Evolutionary conservation across 306 rosid species (phyloP), one percentile per base, ranked within the genome.

Genomic region (Gillenia trifoliata): DNA sequence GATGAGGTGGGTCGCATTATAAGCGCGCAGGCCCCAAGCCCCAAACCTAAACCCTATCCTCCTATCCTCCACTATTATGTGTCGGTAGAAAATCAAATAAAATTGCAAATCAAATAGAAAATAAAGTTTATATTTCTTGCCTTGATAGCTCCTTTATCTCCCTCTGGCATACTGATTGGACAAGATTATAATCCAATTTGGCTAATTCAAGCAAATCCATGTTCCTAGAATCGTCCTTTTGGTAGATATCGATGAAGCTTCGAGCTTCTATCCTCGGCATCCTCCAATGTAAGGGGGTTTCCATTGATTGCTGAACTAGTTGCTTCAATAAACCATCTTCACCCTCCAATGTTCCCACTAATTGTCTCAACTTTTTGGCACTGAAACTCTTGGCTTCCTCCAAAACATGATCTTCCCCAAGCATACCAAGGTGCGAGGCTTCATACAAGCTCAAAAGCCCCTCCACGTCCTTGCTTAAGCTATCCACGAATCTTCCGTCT

Each of bases 391-490:
- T 47, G 72, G 75, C 80, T 65, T 74, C 83, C 19, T 75, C 78
- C 12, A 83, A 30, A 23, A 60, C 76, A 64, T 25, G 8, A 11
- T 83, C 73, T 83, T 79, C 81, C 61, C 64, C 83, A 5, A 17
- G 52, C 68, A 79, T 70, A 15, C 75, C 59, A 6, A 83, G 80
- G 47, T 75, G 63, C 2, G 86, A 70, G 25, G 83, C 81, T 59
- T 83, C 83, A 54, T 65, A 83, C 72, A 83, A 71, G 67, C 78
- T 71, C 81, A 71, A n/a, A 57, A 79, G 47, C 28, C 78, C 83
- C 22, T 79, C 71, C 33, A 40, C 23, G 16, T 71, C 81, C 9
- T 11, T 22, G 61, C 76, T 79, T 33, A 83, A 41, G 72, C 52
- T 33, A 13, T 75, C 68, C 17, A 36, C 45, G 50, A 83, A 83